Percentiles rank a stretch among this genome's conserved stretches.
These are phyloP conservation scores for Pythium biforme DNA, from an alignment of 352 stramenopile genomes.

Conservation along the genomic window DNA sequence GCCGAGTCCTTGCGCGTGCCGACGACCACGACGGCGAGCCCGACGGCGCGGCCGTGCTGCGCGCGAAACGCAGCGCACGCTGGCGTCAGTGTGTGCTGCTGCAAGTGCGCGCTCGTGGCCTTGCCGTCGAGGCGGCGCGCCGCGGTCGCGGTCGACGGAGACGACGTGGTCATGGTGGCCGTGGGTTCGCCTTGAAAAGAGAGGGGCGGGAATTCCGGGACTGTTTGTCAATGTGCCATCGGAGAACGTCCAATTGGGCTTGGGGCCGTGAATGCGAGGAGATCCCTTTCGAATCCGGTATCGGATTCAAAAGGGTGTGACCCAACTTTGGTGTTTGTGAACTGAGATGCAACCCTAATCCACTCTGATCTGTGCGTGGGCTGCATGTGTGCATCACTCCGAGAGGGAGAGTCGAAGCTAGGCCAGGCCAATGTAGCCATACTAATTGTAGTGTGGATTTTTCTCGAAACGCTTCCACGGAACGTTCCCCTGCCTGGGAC, in stretches of 20 bases:
- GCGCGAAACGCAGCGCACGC: slow-evolving; percentile 54
- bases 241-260: neutral
- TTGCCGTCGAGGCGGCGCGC: slow-evolving; percentile 70
- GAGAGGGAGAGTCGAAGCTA: neutral
- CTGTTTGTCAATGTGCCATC: neutral
- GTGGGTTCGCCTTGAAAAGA: neutral
- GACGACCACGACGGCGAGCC: slow-evolving; percentile 98
- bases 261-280: slow-evolving; percentile 17
- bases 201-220: neutral
- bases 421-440: neutral
- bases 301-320: slow-evolving; percentile 1
- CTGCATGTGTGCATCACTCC: neutral
- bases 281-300: slow-evolving; percentile 20
- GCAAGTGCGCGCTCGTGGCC: slow-evolving; percentile 80
- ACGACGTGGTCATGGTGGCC: no score
- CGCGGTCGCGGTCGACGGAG: no score
- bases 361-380: neutral
- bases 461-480: no score
- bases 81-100: slow-evolving; percentile 77
- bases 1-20: slow-evolving; percentile 93
- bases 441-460: neutral
- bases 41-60: slow-evolving; percentile 65
- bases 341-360: slow-evolving; percentile 22
- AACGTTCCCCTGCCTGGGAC: no score
- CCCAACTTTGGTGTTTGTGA: neutral